These are phyloP conservation scores for Petunia hybrid DNA, from an alignment of 305 asterid genomes.

Conservation along the genomic window DNA sequence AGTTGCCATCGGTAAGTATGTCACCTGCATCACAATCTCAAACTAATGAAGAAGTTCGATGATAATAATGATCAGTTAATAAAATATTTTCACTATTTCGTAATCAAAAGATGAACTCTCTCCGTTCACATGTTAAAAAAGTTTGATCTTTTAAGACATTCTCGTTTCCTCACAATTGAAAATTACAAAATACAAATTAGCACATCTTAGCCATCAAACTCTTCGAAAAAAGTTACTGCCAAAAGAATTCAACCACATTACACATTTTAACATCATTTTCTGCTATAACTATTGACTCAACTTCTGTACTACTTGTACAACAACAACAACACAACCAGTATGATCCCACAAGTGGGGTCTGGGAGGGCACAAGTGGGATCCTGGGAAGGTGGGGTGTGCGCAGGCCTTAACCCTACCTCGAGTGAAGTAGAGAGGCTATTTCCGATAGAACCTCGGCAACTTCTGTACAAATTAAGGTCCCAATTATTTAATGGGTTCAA, in stretches of 20 bases:
- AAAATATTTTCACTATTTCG: not conserved
- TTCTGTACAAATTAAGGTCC: not conserved
- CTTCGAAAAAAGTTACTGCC: not conserved
- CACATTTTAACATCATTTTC: not conserved
- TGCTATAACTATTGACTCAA: no score
- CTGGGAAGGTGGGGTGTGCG: no score
- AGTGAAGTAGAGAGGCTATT: no score
- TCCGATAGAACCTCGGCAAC: not conserved
- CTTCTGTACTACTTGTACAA: no score
- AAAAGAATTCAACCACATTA: not conserved
- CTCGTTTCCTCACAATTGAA: not conserved
- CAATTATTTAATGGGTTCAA: not conserved
- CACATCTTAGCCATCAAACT: conserved; percentile 12
- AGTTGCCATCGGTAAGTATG: not conserved
- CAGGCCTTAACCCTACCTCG: no score
- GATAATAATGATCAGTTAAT: not conserved
- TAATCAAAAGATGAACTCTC: not conserved
- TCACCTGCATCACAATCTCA: conserved; percentile 28
- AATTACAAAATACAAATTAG: not conserved
- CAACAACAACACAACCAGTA: no score
- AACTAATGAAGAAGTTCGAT: conserved; percentile 17
- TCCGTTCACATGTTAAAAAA: not conserved
- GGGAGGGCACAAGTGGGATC: no score
- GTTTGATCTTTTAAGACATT: not conserved
- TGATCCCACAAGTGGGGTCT: no score